Conservation (phyloP, 2,329 filamentous ascomycete species). For the Talaromyces atroroseus region DNA sequence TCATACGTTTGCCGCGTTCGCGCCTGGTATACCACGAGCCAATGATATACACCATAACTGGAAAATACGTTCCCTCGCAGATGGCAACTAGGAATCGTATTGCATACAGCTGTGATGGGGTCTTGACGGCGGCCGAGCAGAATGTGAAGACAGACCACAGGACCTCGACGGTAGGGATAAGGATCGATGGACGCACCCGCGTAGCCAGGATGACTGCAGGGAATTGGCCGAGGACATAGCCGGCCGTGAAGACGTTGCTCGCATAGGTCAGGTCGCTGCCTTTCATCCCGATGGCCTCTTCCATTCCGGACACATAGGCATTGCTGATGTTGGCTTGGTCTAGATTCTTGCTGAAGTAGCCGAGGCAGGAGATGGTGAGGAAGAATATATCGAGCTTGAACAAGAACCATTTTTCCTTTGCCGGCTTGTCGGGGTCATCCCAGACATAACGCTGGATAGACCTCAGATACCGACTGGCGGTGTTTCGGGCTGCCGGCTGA, state of each 20-base stretch:
- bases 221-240: conserved; percentile 36
- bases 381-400: conserved; percentile 48
- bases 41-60: conserved; percentile 27
- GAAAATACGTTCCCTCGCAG: conserved; percentile 16
- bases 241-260: conserved; percentile 43
- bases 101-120: conserved; percentile 15
- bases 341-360: conserved; percentile 44
- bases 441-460: conserved; percentile 19
- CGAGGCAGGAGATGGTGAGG: conserved; percentile 38
- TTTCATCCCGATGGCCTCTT: conserved; percentile 43
- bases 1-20: conserved; percentile 32
- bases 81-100: conserved; percentile 19
- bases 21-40: conserved; percentile 40
- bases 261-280: conserved; percentile 43
- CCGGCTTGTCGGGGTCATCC: conserved; percentile 39
- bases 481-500: neutral
- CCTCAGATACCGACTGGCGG: neutral
- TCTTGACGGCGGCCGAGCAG: conserved; percentile 37
- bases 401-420: conserved; percentile 41
- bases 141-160: conserved; percentile 34
- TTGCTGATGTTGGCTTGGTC: conserved; percentile 45
- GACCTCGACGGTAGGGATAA: conserved; percentile 35
- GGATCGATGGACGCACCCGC: conserved; percentile 33
- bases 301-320: conserved; percentile 47
- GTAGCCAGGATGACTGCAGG: conserved; percentile 38